Conservation (phyloP, 2,329 filamentous ascomycete genomes). For the Rugonectria rugulosa region DNA sequence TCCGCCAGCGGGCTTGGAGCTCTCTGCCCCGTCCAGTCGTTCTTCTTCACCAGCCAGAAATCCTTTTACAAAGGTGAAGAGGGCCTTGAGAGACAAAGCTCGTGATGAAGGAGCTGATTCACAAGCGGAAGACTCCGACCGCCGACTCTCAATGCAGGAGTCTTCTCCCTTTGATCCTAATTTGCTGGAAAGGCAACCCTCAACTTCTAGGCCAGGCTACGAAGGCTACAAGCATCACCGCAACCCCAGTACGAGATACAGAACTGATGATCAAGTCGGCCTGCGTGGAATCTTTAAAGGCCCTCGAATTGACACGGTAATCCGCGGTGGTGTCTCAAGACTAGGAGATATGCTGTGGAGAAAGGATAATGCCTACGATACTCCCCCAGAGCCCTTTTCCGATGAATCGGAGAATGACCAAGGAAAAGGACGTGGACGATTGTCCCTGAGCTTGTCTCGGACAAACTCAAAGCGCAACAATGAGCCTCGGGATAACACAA, state of each 20-base stretch:
- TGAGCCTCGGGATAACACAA: conserved; percentile 44
- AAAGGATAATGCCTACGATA: conserved; percentile 52
- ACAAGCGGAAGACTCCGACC: conserved; percentile 41
- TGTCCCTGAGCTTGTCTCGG: conserved; percentile 47
- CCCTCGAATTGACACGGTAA: conserved; percentile 74
- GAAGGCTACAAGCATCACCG: conserved; percentile 58
- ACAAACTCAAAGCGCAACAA: conserved; percentile 43
- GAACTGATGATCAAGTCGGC: conserved; percentile 43
- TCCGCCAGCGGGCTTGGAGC: conserved; percentile 66
- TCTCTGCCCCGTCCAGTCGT: conserved; percentile 70
- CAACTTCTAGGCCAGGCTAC: conserved; percentile 47
- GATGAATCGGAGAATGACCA: conserved; percentile 59
- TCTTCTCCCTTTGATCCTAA: conserved; percentile 39
- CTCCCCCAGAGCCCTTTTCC: conserved; percentile 48
- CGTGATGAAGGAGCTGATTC: conserved; percentile 51
- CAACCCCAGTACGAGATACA: conserved; percentile 57
- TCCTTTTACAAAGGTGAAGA: conserved; percentile 62
- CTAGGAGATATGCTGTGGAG: conserved; percentile 66
- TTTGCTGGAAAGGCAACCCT: conserved; percentile 37
- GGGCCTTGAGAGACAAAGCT: conserved; percentile 63
- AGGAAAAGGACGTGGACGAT: conserved; percentile 48
- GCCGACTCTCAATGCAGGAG: conserved; percentile 39
- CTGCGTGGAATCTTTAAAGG: conserved; percentile 79
- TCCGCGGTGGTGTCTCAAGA: conserved; percentile 66
- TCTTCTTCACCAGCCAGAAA: conserved; percentile 70